Base-by-base conservation (phyloP, 768 basidiomycete genomes). In the Suillus paluster region DNA sequence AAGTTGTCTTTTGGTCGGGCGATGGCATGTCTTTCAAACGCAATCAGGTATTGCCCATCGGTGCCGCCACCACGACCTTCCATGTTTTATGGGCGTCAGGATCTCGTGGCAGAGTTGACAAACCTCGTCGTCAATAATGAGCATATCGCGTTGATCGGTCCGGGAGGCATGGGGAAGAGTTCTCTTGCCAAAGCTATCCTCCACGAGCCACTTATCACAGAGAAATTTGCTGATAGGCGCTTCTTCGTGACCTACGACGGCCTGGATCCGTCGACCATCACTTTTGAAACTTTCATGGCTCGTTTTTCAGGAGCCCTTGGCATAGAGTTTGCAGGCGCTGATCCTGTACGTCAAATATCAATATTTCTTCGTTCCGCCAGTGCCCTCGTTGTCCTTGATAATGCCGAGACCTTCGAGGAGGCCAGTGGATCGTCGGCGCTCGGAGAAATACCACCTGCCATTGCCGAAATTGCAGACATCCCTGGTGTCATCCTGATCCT, bases 331-430 rank as follows among this genome's bases (percentile, higher is more conserved):
- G 14, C 11, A 15, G 41, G 23, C 33, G 36, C 25, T 23, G 36
- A 34, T n/a, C n/a, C 34, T 19, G 14, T 38, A 12, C n/a, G 30
- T n/a, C 30, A 34, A 23, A 56, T 56, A 19, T 34, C 15, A 19
- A 49, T 14, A 30, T 49, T 48, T 38, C 58, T 59, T 17, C 30
- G 45, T 19, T 23, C 45, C 45, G 34, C 27, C 46, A 12, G 49
- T 19, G 45, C 38, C 17, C 45, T 59, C n/a, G 12, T 59, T 27
- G 58, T 59, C 19, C 38, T 59, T 15, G 58, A 59, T 41, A 46
- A 34, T 45, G 44, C 42, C 21, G 57, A 58, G n/a, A 23, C 17
- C 8, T 33, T 55, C 30, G 25, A 34, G 21, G 53, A 55, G 17
- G 27, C 21, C 21, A 33, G 15, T 30, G 30, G 30, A 30, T 30